Conservation (phyloP, 805 yeast genomes). For the Saccharomycopsis sp. region DNA sequence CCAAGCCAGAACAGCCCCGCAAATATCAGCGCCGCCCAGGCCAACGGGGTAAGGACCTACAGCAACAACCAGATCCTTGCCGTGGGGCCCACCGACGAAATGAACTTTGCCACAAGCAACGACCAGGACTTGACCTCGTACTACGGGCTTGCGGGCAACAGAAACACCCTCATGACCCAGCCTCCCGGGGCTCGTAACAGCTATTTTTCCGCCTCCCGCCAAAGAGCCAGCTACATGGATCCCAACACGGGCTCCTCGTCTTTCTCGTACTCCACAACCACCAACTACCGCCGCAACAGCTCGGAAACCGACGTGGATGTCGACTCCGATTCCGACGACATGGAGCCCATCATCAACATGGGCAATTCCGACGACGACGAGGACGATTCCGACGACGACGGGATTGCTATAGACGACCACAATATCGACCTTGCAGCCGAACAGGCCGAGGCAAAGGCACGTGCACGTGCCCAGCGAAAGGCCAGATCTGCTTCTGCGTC, state of each 20-base stretch:
- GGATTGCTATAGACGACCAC: background rate
- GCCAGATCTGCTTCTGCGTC: background rate
- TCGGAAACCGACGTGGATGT: constrained; percentile 6
- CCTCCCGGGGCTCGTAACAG: constrained; percentile 11
- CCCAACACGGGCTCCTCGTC: constrained; percentile 7
- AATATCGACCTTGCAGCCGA: background rate
- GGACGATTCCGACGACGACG: constrained; percentile 6
- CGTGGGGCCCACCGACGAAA: background rate
- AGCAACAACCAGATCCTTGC: background rate
- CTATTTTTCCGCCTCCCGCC: constrained; percentile 6
- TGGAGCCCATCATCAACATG: background rate
- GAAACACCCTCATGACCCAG: background rate
- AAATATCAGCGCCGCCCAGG: background rate
- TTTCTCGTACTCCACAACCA: constrained; percentile 2
- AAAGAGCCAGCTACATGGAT: constrained; percentile 7
- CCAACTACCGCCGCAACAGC: constrained; percentile 10
- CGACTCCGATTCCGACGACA: constrained; percentile 5
- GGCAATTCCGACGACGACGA: constrained; percentile 7
- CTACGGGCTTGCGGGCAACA: background rate
- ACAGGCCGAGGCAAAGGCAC: background rate
- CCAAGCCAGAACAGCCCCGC: background rate
- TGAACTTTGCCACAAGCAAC: background rate
- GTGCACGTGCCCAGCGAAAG: constrained; percentile 1
- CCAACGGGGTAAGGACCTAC: background rate
- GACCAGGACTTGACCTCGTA: background rate